Conservation (phyloP, 352 stramenopile species). For the Phytophthora meadii region DNA sequence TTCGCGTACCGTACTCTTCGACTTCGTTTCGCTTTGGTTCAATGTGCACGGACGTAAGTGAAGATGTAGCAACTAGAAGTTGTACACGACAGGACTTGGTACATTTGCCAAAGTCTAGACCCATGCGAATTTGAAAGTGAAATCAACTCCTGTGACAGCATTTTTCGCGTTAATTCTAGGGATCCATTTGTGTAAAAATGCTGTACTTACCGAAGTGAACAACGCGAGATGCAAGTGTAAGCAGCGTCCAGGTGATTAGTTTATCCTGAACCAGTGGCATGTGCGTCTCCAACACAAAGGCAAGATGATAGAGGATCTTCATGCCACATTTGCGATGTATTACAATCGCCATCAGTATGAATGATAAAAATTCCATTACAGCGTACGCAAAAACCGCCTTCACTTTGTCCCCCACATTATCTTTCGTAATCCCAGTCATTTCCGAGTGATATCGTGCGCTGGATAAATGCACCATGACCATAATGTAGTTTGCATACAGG, state of each 20-base stretch:
- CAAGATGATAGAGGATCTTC: conserved; percentile 22
- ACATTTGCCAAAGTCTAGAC: no score
- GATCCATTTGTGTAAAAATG: not conserved
- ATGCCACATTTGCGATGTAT: conserved; percentile 20
- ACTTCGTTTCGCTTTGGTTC: no score
- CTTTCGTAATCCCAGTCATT: conserved; percentile 4
- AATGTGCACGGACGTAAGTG: no score
- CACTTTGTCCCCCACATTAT: not conserved
- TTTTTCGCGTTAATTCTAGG: no score
- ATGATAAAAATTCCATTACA: conserved; percentile 28
- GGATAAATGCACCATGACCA: conserved; percentile 25
- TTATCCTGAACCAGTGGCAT: conserved; percentile 23
- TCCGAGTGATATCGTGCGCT: conserved; percentile 22
- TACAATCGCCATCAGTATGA: conserved; percentile 12
- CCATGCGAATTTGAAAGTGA: conserved; percentile 23
- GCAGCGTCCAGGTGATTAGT: conserved; percentile 5
- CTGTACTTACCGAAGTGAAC: conserved; percentile 10
- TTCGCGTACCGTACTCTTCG: no score
- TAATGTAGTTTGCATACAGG: conserved; percentile 25
- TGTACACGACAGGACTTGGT: no score
- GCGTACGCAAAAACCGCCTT: conserved; percentile 19
- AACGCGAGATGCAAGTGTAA: conserved; percentile 7
- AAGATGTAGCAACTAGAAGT: no score
- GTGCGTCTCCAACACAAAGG: conserved; percentile 39
- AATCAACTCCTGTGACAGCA: conserved; percentile 20